phyloP scores from a whole-genome alignment of 345 rosid genomes.

The Streptanthus diversifolius region DNA sequence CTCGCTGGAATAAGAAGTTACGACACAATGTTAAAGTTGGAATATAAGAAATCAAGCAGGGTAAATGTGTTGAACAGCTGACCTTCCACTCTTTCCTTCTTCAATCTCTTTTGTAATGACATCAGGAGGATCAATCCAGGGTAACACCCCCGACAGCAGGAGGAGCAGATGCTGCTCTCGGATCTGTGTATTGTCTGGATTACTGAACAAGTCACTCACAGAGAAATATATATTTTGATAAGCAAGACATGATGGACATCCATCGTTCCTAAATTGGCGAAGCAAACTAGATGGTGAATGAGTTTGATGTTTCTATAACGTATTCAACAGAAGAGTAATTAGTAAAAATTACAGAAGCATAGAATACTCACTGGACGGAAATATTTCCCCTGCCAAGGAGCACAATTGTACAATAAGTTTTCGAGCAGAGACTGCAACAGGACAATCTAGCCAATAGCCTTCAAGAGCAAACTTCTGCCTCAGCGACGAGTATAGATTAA shows the following conservation, averaged over 20 bases:
- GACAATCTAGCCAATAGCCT: constrained; percentile 87
- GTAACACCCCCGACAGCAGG: constrained; percentile 77
- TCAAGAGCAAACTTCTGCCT: constrained; percentile 71
- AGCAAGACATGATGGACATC: constrained; percentile 2
- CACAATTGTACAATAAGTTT: constrained; percentile 90
- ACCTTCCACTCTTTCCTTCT: constrained; percentile 92
- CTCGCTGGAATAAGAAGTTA: constrained; percentile 60
- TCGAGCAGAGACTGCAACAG: constrained; percentile 89
- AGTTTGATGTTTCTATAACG: constrained; percentile 9
- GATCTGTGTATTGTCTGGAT: constrained; percentile 63
- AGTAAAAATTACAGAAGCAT: constrained; percentile 16
- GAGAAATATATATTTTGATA: constrained; percentile 23
- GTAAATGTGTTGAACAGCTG: constrained; percentile 16
- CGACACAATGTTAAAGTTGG: constrained; percentile 16
- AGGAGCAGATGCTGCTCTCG: constrained; percentile 81
- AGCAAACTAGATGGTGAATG: constrained; percentile 1
- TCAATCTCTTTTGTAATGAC: constrained; percentile 73
- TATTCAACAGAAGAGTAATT: constrained; percentile 10
- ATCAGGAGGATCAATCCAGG: constrained; percentile 92
- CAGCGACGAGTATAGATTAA: constrained; percentile 66
- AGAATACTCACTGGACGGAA: constrained; percentile 61
- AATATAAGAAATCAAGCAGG: constrained; percentile 28
- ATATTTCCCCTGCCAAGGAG: constrained; percentile 77
- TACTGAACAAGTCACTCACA: constrained; percentile 37
- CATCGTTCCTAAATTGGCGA: constrained; percentile 1